Evolutionary conservation across 768 basidiomycete species (phyloP).

Genomic region (Sistotremastrum niveocremeum): DNA sequence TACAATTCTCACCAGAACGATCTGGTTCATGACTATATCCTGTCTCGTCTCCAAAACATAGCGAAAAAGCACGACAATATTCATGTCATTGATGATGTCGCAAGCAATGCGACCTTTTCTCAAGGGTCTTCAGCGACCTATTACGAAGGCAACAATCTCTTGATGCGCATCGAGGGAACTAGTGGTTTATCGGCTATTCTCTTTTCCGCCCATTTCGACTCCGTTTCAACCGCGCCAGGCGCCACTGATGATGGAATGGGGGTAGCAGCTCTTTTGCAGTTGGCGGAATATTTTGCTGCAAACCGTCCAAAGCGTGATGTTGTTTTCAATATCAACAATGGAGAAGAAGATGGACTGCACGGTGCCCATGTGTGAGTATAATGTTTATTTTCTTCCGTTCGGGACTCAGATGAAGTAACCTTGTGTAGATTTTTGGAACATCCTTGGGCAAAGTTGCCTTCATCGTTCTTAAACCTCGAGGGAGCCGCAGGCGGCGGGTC

Average conservation of each 20-base stretch:
- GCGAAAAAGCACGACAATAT: constrained; percentile 31
- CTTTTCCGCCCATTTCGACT: constrained; percentile 76
- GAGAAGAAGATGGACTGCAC: constrained; percentile 65
- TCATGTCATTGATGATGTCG: constrained; percentile 36
- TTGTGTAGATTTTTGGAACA: constrained; percentile 49
- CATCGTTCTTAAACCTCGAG: constrained; percentile 70
- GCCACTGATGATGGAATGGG: constrained; percentile 74
- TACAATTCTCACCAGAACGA: constrained; percentile 72
- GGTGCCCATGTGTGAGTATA: constrained; percentile 50
- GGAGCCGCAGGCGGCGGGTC: constrained; percentile 72
- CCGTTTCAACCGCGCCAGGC: constrained; percentile 61
- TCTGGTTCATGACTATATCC: constrained; percentile 43
- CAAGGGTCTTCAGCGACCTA: constrained; percentile 20
- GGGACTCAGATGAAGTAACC: background rate
- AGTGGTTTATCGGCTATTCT: constrained; percentile 36
- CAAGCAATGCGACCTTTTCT: constrained; percentile 17
- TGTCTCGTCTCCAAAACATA: constrained; percentile 37
- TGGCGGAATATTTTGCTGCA: constrained; percentile 36
- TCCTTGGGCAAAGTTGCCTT: constrained; percentile 54
- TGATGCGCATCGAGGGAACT: constrained; percentile 46
- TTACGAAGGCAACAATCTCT: constrained; percentile 55
- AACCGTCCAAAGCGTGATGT: constrained; percentile 45
- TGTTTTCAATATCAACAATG: constrained; percentile 78
- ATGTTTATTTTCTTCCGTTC: constrained; percentile 5
- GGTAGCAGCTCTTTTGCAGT: constrained; percentile 47